A percentile compares a stretch with the other conserved stretches of the same genome.
These are phyloP conservation scores for Colletotrichum spinosum DNA, from an alignment of 2,329 filamentous ascomycete genomes.

Conservation along the genomic window DNA sequence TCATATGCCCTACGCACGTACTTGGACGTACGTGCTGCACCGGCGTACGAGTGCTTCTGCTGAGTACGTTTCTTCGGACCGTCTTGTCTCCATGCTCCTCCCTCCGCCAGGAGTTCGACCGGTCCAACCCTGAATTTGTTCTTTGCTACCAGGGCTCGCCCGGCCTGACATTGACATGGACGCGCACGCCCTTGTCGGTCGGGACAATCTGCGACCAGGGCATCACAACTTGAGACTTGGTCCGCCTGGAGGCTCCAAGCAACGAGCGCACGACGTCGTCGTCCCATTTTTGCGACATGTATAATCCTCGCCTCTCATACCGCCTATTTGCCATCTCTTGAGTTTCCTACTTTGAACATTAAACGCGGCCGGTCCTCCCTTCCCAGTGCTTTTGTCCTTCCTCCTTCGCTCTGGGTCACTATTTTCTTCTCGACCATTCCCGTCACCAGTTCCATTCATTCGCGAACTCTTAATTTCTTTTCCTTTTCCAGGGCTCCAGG, in stretches of 20 bases:
- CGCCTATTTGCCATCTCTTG: constrained; percentile 13
- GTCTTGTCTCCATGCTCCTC: no score
- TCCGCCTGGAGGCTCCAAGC: constrained; percentile 34
- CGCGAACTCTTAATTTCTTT: constrained; percentile 20
- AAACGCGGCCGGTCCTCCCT: constrained; percentile 11
- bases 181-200: constrained; percentile 31
- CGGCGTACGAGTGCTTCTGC: no score
- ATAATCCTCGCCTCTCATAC: constrained; percentile 27
- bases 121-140: constrained; percentile 22
- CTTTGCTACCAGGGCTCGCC: constrained; percentile 10
- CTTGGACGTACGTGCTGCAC: no score
- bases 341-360: constrained; percentile 35
- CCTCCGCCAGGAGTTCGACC: constrained; percentile 23
- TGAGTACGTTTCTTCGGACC: no score
- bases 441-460: constrained; percentile 27
- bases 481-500: constrained; percentile 30
- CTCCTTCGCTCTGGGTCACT: background rate
- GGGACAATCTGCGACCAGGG: constrained; percentile 35
- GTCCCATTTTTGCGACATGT: constrained; percentile 38
- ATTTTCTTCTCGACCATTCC: constrained; percentile 28
- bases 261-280: constrained; percentile 34
- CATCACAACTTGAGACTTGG: constrained; percentile 37
- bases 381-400: background rate
- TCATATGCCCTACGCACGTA: constrained; percentile 16
- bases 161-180: constrained; percentile 34